These are phyloP conservation scores for Asterionellopsis glacialis DNA, from an alignment of 108 stramenopile species.

Conservation along the genomic window DNA sequence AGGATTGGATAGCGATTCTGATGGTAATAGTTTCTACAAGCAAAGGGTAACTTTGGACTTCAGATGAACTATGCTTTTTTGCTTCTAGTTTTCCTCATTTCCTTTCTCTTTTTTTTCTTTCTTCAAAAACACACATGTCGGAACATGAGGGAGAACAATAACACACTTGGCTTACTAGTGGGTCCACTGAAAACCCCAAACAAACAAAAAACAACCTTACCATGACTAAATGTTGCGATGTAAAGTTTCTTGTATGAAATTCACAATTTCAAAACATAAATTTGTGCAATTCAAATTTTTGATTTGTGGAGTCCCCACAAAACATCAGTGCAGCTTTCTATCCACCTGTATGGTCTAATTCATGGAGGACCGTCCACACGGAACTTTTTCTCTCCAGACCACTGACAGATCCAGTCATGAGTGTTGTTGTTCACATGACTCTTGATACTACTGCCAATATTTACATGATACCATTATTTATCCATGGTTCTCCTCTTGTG, in stretches of 20 bases:
- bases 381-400: constrained; percentile 30
- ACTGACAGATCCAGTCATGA: constrained; percentile 80
- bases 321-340: constrained; percentile 82
- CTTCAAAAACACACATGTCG: too few relatives aligned
- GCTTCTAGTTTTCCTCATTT: constrained; percentile 29
- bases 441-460: too few relatives aligned
- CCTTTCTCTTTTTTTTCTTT: constrained; percentile 3
- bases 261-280: constrained; percentile 87
- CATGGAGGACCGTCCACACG: constrained; percentile 34
- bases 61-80: constrained; percentile 66
- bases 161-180: too few relatives aligned
- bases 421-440: background rate
- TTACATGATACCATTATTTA: too few relatives aligned
- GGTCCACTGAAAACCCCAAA: too few relatives aligned
- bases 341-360: constrained; percentile 83
- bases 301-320: constrained; percentile 84
- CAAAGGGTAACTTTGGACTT: constrained; percentile 55
- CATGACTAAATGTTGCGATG: constrained; percentile 81
- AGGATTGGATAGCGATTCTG: constrained; percentile 24
- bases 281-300: constrained; percentile 70
- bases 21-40: constrained; percentile 44
- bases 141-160: too few relatives aligned
- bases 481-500: too few relatives aligned
- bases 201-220: too few relatives aligned
- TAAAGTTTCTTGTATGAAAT: constrained; percentile 74